A percentile compares a stretch with the other conserved stretches of the same genome.
Evolutionary conservation across 2,329 filamentous ascomycete species (phyloP).

Genomic region (Balansia obtecta): DNA sequence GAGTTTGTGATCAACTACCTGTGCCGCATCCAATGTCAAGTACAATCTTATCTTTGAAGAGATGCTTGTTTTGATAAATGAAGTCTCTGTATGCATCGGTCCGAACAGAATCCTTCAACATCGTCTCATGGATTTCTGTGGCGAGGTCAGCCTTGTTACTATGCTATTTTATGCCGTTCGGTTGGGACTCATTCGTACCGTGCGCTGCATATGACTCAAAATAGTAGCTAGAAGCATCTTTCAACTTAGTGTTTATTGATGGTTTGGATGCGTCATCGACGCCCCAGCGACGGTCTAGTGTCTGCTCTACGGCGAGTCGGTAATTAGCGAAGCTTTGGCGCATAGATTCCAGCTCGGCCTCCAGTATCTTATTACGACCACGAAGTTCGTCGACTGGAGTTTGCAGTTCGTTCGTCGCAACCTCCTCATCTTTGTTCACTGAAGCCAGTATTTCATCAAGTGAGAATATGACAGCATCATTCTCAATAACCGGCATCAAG

Average conservation of each 20-base stretch:
- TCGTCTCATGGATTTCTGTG: constrained; percentile 80
- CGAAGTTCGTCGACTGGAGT: constrained; percentile 24
- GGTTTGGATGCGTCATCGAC: constrained; percentile 27
- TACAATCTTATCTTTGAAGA: constrained; percentile 77
- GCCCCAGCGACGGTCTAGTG: constrained; percentile 52
- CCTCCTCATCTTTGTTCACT: constrained; percentile 27
- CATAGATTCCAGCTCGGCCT: constrained; percentile 47
- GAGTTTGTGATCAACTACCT: constrained; percentile 22
- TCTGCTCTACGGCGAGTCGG: constrained; percentile 51
- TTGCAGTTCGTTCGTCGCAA: constrained; percentile 4
- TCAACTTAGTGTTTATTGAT: constrained; percentile 6
- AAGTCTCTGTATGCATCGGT: constrained; percentile 92
- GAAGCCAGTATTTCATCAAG: constrained; percentile 58
- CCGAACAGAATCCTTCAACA: constrained; percentile 82
- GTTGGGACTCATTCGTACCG: constrained; percentile 31
- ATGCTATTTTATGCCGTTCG: not conserved
- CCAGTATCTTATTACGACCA: constrained; percentile 41
- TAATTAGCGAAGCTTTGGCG: constrained; percentile 53
- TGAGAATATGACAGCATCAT: constrained; percentile 79
- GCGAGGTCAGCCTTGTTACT: not conserved
- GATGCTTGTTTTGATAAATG: constrained; percentile 79
- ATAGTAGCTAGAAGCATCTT: constrained; percentile 30
- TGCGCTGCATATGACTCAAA: constrained; percentile 50
- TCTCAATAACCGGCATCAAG: constrained; percentile 72
- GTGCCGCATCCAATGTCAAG: constrained; percentile 84